Evolutionary conservation across 768 basidiomycete species (phyloP).

Genomic region (Lenzites betulinus): DNA sequence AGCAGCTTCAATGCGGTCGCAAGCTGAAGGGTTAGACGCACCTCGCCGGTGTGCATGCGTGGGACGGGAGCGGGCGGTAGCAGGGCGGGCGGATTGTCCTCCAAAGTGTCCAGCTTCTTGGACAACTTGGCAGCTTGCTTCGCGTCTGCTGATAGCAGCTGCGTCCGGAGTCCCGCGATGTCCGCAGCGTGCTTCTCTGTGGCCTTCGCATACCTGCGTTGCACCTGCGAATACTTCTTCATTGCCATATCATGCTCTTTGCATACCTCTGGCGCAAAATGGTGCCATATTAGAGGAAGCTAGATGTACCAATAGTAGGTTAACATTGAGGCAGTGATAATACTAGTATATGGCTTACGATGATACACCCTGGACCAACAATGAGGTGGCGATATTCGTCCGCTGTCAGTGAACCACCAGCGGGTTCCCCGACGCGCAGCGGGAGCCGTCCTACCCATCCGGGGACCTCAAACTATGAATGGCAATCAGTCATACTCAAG

Average conservation of each 20-base stretch:
- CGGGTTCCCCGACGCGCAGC: neutral
- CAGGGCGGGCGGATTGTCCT: neutral
- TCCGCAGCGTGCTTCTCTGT: neutral
- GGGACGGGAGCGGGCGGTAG: neutral
- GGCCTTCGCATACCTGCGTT: neutral
- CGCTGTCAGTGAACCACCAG: neutral
- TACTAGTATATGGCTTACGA: neutral
- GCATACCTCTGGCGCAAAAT: neutral
- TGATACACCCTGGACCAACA: neutral
- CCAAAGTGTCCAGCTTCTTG: neutral
- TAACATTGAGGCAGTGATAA: too few species aligned
- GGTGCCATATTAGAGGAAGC: neutral
- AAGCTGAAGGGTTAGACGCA: neutral
- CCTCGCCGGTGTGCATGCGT: neutral
- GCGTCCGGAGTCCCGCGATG: neutral
- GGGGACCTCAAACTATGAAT: neutral
- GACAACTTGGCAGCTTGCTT: neutral
- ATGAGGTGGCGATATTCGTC: neutral
- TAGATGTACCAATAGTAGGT: too few species aligned
- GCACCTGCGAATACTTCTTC: neutral
- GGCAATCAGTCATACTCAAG: neutral
- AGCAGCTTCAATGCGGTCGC: neutral
- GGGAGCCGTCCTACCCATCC: neutral
- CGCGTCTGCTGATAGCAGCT: neutral
- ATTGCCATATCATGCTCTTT: neutral